Evolutionary conservation across 2,329 filamentous ascomycete species (phyloP), one percentile per base, ranked within the genome.

Genomic region (Fusarium tricinctum): DNA sequence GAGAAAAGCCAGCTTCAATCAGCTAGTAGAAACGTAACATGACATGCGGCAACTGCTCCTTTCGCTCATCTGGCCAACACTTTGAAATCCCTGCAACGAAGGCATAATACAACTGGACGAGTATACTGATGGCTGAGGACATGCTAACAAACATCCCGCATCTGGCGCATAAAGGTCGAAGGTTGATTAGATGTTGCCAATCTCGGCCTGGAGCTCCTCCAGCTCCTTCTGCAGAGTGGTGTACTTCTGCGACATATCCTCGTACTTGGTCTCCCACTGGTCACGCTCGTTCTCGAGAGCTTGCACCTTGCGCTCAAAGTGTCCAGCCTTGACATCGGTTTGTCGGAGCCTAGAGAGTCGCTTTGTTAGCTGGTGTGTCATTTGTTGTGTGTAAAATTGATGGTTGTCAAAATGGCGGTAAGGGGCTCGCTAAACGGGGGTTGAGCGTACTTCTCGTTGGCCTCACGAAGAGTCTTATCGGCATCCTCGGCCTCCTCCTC

Each of bases 251-350:
- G 91, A 82, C 91, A 97, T 97, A 81, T 98, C 95, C 84, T 98
- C 96, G 85, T 97, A 98, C 87, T 99, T 98, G 82, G 87, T 80
- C 86, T 98, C 96, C 94, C 94, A 97, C 82, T 94, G 89, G 82
- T 97, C 94, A 77, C 93, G 92, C 80, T 94, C 89, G 78, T 89
- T 86, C 85, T 99, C 96, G 78, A 97, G 90, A 76, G 96, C 95
- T 83, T 97, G 93, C 75, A 98, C 96, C 88, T 98, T 98, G 84
- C 96, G 96, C 86, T 99, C 96, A 83, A 95, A 98, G 86, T 99
- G 95, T 77, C 95, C 96, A 78, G 95, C 94, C 88, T 98, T 98
- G 84, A 98, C 94, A 81, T 99, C 96, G 84, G 96, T 97, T 86
- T 97, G 94, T 81, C 96, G 94, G 79, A 98, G 93, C 85, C 96